phyloP scores from a whole-genome alignment of 805 yeast genomes.

The Lipomyces yamadae region DNA sequence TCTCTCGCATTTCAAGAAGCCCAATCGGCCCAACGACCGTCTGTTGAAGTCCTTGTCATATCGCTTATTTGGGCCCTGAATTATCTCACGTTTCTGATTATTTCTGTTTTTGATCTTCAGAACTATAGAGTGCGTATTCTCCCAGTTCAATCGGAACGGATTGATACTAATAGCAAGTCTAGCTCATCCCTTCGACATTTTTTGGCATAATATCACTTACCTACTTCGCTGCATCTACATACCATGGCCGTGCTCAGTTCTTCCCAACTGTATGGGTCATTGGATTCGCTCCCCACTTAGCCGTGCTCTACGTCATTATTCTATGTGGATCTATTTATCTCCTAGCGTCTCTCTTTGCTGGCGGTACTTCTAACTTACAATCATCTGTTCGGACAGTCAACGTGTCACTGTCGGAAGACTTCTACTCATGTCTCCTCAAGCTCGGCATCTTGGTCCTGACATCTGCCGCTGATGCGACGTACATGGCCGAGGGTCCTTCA shows the following conservation, averaged over 20 bases:
- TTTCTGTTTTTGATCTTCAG: conserved; percentile 60
- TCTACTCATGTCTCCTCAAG: conserved; percentile 63
- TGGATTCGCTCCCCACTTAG: conserved; percentile 70
- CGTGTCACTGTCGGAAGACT: conserved; percentile 60
- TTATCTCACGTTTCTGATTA: conserved; percentile 65
- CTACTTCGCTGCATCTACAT: conserved; percentile 52
- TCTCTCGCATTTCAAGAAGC: conserved; percentile 78
- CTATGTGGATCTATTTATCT: conserved; percentile 60
- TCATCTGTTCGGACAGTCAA: conserved; percentile 47
- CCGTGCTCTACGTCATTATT: conserved; percentile 55
- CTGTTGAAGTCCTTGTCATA: conserved; percentile 57
- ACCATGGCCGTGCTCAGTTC: conserved; percentile 50
- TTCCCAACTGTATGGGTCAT: conserved; percentile 62
- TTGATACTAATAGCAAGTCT: conserved; percentile 4
- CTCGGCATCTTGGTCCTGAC: conserved; percentile 66
- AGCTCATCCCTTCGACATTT: conserved; percentile 63
- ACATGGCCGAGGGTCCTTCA: conserved; percentile 60
- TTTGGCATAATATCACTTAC: conserved; percentile 59
- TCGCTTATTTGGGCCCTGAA: conserved; percentile 62
- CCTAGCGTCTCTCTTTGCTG: conserved; percentile 66
- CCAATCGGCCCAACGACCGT: conserved; percentile 56
- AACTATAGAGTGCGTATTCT: conserved; percentile 50
- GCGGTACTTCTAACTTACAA: conserved; percentile 48
- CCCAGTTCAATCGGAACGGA: background rate
- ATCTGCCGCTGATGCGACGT: conserved; percentile 70